Percentiles rank a stretch among this genome's conserved stretches.
Conservation (phyloP, 2,329 filamentous ascomycete species). For the Amylocarpus encephaloides region DNA sequence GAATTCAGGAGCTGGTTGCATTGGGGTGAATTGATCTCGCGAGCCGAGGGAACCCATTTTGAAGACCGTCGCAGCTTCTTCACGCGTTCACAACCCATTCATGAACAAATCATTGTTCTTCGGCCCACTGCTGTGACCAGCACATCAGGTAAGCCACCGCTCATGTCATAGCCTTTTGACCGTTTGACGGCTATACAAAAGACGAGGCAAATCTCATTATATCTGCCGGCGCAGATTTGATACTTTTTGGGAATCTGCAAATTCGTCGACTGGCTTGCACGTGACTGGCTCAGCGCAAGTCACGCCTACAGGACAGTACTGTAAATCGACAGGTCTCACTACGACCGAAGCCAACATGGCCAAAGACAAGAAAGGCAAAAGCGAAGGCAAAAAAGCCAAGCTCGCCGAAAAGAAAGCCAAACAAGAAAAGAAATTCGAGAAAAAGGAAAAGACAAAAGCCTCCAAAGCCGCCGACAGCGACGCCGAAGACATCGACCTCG, state of each 20-base stretch:
- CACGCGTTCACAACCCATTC: constrained; percentile 1
- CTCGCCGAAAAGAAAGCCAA: constrained; percentile 63
- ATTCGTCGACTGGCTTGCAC: not conserved
- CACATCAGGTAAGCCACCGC: not conserved
- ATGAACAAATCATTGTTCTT: constrained; percentile 1
- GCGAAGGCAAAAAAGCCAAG: constrained; percentile 46
- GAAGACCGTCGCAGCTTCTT: not conserved
- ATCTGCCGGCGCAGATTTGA: not conserved
- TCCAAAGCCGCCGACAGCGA: constrained; percentile 76
- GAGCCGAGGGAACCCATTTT: not conserved
- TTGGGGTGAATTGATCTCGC: not conserved
- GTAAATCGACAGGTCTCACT: too few species aligned
- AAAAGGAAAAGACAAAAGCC: constrained; percentile 67
- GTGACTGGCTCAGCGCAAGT: not conserved
- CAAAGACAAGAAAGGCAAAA: constrained; percentile 45
- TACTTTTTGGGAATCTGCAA: not conserved
- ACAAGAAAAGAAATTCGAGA: constrained; percentile 84
- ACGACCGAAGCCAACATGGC: constrained; percentile 35
- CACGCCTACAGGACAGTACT: too few species aligned
- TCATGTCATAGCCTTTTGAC: not conserved
- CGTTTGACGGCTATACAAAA: not conserved
- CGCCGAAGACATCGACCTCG: constrained; percentile 86
- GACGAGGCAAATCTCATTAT: not conserved
- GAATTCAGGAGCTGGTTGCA: not conserved
- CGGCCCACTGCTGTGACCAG: constrained; percentile 8